Evolutionary conservation across 139 green algal genomes (phyloP).

Genomic region (Chlorella sp.): DNA sequence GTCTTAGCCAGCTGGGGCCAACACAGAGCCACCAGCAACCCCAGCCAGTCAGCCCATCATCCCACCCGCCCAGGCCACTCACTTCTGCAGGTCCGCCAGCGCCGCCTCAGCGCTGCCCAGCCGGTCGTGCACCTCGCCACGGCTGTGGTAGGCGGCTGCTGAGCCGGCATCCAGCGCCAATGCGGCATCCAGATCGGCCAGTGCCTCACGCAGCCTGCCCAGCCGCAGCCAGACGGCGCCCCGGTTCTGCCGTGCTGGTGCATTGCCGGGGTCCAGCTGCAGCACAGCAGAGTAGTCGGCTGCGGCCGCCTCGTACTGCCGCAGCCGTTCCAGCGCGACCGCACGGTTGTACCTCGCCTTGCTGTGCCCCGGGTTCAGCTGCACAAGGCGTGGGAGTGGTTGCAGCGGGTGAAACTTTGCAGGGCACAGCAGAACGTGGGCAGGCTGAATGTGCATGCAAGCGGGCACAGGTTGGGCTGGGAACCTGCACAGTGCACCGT

Average conservation of each 20-base stretch:
- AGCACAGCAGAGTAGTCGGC: conserved; percentile 79
- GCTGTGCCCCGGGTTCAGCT: conserved; percentile 83
- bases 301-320: conserved; percentile 58
- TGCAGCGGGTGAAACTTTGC: background rate
- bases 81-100: conserved; percentile 59
- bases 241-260: conserved; percentile 81
- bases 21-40: background rate
- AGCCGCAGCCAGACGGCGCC: conserved; percentile 35
- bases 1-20: background rate
- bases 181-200: conserved; percentile 75
- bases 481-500: conserved; percentile 13
- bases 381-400: background rate
- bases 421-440: background rate
- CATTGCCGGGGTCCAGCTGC: conserved; percentile 78
- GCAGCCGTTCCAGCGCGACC: conserved; percentile 55
- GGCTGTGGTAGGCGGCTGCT: conserved; percentile 55
- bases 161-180: conserved; percentile 70
- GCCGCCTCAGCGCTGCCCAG: conserved; percentile 49
- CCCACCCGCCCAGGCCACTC: background rate
- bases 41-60: background rate
- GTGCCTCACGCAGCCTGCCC: conserved; percentile 54
- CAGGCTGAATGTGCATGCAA: too few relatives aligned
- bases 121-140: conserved; percentile 61
- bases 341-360: conserved; percentile 40
- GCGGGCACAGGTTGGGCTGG: too few relatives aligned